Evolutionary conservation across 2,329 filamentous ascomycete species (phyloP).

Genomic region (Zymoseptoria ardabiliae): DNA sequence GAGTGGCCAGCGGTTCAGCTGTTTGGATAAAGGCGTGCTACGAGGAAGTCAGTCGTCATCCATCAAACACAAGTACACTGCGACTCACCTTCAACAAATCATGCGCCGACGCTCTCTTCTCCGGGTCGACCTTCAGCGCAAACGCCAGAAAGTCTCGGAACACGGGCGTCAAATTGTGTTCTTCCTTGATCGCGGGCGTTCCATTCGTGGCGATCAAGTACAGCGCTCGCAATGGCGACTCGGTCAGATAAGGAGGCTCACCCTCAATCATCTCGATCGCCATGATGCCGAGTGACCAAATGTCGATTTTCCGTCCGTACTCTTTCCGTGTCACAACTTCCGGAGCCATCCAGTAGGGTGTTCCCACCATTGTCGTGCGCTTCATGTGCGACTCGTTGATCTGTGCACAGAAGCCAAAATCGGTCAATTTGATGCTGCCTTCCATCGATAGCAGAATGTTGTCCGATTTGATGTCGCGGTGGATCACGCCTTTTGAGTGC

Average conservation of each 20-base stretch:
- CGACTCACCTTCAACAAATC: slow-evolving; percentile 81
- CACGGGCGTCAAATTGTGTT: slow-evolving; percentile 68
- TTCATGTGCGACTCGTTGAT: slow-evolving; percentile 97
- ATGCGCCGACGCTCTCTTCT: slow-evolving; percentile 91
- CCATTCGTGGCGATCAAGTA: slow-evolving; percentile 97
- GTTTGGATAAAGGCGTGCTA: slow-evolving; percentile 45
- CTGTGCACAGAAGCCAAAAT: slow-evolving; percentile 97
- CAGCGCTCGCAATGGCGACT: slow-evolving; percentile 83
- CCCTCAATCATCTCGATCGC: slow-evolving; percentile 99
- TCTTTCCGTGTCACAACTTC: slow-evolving; percentile 97
- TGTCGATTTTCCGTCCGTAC: slow-evolving; percentile 96
- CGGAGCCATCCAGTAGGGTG: slow-evolving; percentile 99
- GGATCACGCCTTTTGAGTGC: slow-evolving; percentile 96
- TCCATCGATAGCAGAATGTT: slow-evolving; percentile 92
- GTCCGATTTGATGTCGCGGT: slow-evolving; percentile 98
- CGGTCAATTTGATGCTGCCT: slow-evolving; percentile 95
- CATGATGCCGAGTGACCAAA: slow-evolving; percentile 99
- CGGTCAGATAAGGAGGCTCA: slow-evolving; percentile 92
- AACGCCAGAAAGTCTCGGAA: slow-evolving; percentile 91
- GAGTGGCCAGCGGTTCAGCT: slow-evolving; percentile 52
- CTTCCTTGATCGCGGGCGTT: slow-evolving; percentile 90
- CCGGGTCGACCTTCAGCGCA: slow-evolving; percentile 91
- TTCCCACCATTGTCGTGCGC: slow-evolving; percentile 97
- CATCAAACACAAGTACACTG: background rate
- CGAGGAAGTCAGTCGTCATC: slow-evolving; percentile 10